Evolutionary conservation across 306 rosid species (phyloP).

Genomic region (Dalbergia oliveri): DNA sequence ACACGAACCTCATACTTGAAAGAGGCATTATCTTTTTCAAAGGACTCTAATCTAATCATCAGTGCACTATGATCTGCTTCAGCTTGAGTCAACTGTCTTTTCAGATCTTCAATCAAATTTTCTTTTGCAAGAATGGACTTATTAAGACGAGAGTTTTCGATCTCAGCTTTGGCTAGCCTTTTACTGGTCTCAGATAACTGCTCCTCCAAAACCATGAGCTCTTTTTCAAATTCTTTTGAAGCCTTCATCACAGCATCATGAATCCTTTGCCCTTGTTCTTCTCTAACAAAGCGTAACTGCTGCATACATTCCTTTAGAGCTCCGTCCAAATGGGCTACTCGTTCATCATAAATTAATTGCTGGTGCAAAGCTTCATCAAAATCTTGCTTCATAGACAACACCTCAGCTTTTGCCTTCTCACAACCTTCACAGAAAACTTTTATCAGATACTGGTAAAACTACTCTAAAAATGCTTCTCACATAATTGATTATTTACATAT

Average conservation of each 20-base stretch:
- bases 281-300: slow-evolving; percentile 85
- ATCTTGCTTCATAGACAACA: slow-evolving; percentile 60
- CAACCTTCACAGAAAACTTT: slow-evolving; percentile 62
- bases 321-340: slow-evolving; percentile 76
- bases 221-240: slow-evolving; percentile 74
- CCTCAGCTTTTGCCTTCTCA: slow-evolving; percentile 78
- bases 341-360: slow-evolving; percentile 65
- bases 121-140: slow-evolving; percentile 72
- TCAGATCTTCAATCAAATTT: slow-evolving; percentile 71
- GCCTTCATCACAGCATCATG: slow-evolving; percentile 78
- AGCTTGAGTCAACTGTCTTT: slow-evolving; percentile 59
- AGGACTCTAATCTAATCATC: slow-evolving; percentile 69
- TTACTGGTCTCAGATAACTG: slow-evolving; percentile 65
- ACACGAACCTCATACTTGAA: slow-evolving; percentile 80
- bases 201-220: slow-evolving; percentile 65
- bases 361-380: slow-evolving; percentile 69
- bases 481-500: background rate
- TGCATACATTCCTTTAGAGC: slow-evolving; percentile 93
- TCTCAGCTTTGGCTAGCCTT: slow-evolving; percentile 66
- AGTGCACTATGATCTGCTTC: slow-evolving; percentile 69
- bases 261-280: slow-evolving; percentile 83
- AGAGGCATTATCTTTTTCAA: slow-evolving; percentile 72
- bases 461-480: background rate
- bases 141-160: slow-evolving; percentile 70
- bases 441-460: slow-evolving; percentile 29